These are phyloP conservation scores for Zygosaccharomyces kombuchaensis DNA, from an alignment of 805 yeast genomes.

Conservation along the genomic window DNA sequence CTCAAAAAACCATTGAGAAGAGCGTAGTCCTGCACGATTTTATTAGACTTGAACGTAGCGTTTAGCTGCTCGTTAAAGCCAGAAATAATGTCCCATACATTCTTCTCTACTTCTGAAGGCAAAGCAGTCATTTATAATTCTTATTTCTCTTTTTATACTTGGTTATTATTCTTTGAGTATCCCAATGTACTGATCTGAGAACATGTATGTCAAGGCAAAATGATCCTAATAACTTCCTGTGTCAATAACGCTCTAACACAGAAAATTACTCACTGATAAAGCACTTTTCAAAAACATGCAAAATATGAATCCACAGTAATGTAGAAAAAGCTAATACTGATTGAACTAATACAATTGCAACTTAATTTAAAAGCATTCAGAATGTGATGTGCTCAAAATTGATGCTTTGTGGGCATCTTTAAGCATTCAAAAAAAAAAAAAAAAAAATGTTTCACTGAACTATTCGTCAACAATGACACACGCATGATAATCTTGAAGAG, in stretches of 20 bases:
- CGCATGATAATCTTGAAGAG: background rate
- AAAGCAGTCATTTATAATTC: constrained; percentile 12
- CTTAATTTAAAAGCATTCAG: background rate
- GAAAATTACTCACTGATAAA: constrained; percentile 4
- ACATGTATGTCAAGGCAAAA: constrained; percentile 5
- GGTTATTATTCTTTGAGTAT: constrained; percentile 1
- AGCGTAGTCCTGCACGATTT: constrained; percentile 28
- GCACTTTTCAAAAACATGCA: constrained; percentile 6
- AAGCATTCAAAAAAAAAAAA: background rate
- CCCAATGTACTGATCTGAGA: background rate
- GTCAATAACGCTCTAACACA: constrained; percentile 3
- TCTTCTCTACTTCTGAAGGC: constrained; percentile 16
- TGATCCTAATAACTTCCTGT: constrained; percentile 2
- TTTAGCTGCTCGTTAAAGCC: constrained; percentile 23
- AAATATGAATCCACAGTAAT: constrained; percentile 1
- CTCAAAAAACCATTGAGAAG: constrained; percentile 27
- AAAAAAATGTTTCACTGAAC: background rate
- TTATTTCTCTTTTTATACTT: constrained; percentile 1
- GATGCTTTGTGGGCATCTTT: constrained; percentile 5
- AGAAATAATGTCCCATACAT: constrained; percentile 17
- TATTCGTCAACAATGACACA: background rate
- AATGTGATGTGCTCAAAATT: background rate
- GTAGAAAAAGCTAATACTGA: background rate
- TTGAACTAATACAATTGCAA: background rate
- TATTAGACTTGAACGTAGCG: constrained; percentile 24